phyloP scores from a whole-genome alignment of 2,329 filamentous ascomycete species.

The Colletotrichum godetiae region DNA sequence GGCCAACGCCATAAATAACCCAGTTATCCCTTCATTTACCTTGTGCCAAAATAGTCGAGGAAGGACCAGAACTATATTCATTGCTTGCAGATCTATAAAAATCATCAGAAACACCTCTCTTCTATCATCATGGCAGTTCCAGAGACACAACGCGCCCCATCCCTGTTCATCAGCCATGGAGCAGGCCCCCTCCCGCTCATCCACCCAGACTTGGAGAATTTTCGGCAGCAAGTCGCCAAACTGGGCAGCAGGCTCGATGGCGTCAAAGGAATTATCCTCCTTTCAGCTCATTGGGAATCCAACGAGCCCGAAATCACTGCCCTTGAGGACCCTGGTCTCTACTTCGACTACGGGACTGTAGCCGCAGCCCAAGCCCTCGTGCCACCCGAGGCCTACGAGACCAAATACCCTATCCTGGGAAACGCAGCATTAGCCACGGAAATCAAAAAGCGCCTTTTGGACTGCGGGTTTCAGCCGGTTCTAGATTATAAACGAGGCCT shows the following conservation, averaged over 20 bases:
- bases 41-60: too few relatives aligned
- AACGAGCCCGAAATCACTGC: background rate
- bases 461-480: background rate
- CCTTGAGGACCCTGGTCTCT: background rate
- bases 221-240: background rate
- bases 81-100: background rate
- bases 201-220: background rate
- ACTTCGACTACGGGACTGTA: background rate
- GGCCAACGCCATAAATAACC: too few relatives aligned
- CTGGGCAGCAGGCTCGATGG: background rate
- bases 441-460: background rate
- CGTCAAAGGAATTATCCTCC: background rate
- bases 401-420: background rate
- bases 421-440: background rate
- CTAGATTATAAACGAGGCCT: background rate
- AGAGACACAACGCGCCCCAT: background rate
- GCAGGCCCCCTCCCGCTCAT: background rate
- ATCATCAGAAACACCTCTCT: background rate
- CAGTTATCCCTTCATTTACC: too few relatives aligned
- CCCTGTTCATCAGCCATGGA: background rate
- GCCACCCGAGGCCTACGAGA: background rate
- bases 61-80: background rate
- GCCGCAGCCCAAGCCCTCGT: background rate
- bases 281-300: background rate
- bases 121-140: background rate